Evolutionary conservation across 371 early-diverging fungal genomes (phyloP).

Genomic region (Circinella umbellata): DNA sequence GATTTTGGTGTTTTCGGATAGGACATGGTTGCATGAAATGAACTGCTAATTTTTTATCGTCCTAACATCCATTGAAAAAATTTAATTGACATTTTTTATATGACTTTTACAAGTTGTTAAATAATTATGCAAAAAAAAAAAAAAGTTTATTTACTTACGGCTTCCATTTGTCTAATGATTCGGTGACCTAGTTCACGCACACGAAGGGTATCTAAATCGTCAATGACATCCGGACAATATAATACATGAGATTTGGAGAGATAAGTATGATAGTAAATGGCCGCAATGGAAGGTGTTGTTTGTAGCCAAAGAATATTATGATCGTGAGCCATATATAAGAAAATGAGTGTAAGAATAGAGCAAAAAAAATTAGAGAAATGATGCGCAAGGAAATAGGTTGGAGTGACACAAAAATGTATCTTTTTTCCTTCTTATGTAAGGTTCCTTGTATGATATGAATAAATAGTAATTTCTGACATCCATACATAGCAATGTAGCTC

Average conservation of each 20-base stretch:
- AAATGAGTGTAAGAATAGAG: not conserved
- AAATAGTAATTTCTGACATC: too few relatives aligned
- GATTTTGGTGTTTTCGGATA: conserved; percentile 11
- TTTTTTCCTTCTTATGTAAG: too few relatives aligned
- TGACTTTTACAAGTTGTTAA: too few relatives aligned
- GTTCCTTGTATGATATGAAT: too few relatives aligned
- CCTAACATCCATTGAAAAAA: not conserved
- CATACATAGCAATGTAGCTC: too few relatives aligned
- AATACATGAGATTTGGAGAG: conserved; percentile 15
- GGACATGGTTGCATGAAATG: conserved; percentile 22
- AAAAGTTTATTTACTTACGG: conserved; percentile 13
- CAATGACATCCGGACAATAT: conserved; percentile 21
- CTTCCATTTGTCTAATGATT: conserved; percentile 17
- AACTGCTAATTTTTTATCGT: conserved; percentile 23
- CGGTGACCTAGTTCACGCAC: conserved; percentile 17
- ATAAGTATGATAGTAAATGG: conserved; percentile 18
- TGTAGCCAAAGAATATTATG: conserved; percentile 21
- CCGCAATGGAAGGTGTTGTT: conserved; percentile 20
- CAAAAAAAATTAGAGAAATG: too few relatives aligned
- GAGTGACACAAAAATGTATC: too few relatives aligned
- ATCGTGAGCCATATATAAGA: not conserved
- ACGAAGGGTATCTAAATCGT: not conserved
- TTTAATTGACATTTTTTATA: too few relatives aligned
- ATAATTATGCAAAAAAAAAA: not conserved
- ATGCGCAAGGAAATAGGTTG: too few relatives aligned